A percentile compares a stretch with the other conserved stretches of the same genome.
phyloP scores from a whole-genome alignment of 345 rosid species.

The Camelina laxa region DNA sequence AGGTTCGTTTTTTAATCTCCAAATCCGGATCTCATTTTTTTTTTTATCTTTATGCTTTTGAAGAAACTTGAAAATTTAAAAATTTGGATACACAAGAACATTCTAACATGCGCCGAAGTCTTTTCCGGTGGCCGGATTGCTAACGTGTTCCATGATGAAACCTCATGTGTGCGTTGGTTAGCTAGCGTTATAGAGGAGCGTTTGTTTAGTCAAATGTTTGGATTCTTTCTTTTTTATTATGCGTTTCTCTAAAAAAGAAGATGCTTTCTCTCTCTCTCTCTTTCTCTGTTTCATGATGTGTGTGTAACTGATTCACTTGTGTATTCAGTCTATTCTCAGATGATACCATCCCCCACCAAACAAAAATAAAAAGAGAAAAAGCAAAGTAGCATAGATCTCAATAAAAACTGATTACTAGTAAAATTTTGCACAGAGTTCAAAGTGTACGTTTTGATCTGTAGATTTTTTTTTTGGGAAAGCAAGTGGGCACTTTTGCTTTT shows the following conservation, averaged over 20 bases:
- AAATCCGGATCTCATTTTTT: constrained; percentile 25
- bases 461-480: constrained; percentile 34
- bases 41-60: neutral
- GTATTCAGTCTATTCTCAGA: constrained; percentile 22
- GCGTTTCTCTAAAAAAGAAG: constrained; percentile 24
- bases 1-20: constrained; percentile 51
- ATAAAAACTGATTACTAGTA: constrained; percentile 40
- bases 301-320: constrained; percentile 16
- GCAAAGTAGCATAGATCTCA: constrained; percentile 51
- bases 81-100: neutral
- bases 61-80: neutral
- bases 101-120: constrained; percentile 5
- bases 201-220: constrained; percentile 31
- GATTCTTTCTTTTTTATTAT: constrained; percentile 21
- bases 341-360: constrained; percentile 25
- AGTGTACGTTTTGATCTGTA: constrained; percentile 39
- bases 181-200: constrained; percentile 29
- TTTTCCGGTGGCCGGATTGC: neutral
- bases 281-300: neutral
- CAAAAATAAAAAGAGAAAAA: constrained; percentile 5
- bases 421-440: constrained; percentile 37
- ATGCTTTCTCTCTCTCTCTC: constrained; percentile 15
- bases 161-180: constrained; percentile 30
- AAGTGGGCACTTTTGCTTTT: constrained; percentile 42
- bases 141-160: constrained; percentile 26